phyloP scores from a whole-genome alignment of 495 filamentous ascomycete species.

The Xylaria bambusicola region DNA sequence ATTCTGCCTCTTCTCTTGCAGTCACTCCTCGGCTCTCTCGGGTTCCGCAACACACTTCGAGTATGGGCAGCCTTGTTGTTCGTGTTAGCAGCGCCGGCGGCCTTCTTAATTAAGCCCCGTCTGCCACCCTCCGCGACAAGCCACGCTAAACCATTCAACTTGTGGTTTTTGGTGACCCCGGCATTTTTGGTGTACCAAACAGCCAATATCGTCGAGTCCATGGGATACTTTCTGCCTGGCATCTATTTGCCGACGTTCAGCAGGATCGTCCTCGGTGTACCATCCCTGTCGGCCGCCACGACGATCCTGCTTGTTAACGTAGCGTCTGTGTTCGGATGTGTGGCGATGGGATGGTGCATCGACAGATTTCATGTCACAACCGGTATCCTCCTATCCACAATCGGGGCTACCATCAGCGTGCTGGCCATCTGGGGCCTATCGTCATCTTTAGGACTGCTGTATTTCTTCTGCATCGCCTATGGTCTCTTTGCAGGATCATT shows the following conservation, averaged over 20 bases:
- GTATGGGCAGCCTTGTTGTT: constrained; percentile 55
- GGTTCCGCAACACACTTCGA: constrained; percentile 56
- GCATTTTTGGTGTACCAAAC: constrained; percentile 55
- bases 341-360: constrained; percentile 58
- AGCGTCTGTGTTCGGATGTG: constrained; percentile 54
- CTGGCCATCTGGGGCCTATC: constrained; percentile 68
- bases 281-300: constrained; percentile 42
- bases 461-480: constrained; percentile 63
- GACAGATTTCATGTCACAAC: constrained; percentile 62
- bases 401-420: constrained; percentile 59
- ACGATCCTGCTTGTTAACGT: constrained; percentile 59
- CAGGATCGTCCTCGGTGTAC: constrained; percentile 34
- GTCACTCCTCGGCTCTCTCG: constrained; percentile 53
- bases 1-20: constrained; percentile 54
- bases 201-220: constrained; percentile 60
- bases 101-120: constrained; percentile 60
- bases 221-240: constrained; percentile 65
- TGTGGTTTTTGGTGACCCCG: constrained; percentile 45
- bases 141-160: constrained; percentile 39
- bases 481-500: constrained; percentile 69
- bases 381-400: constrained; percentile 57
- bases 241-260: constrained; percentile 62
- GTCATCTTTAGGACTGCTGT: constrained; percentile 52
- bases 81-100: constrained; percentile 52
- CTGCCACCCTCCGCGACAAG: constrained; percentile 47